Conservation (phyloP, 73 alveolate species). For the Stentor coeruleus region DNA sequence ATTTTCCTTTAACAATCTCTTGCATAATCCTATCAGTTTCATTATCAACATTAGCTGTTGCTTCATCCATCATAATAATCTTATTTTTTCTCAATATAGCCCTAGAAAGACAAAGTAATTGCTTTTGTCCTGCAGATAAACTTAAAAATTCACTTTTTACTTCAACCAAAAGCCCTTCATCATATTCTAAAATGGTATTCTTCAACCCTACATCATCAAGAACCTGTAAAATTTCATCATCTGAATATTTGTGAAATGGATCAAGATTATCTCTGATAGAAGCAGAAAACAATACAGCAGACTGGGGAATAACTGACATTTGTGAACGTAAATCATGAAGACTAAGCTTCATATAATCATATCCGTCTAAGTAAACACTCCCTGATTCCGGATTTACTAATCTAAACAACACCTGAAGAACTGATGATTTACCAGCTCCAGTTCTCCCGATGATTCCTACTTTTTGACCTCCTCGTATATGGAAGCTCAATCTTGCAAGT, state of each 20-base stretch:
- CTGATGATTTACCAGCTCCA: constrained; percentile 84
- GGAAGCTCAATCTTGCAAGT: constrained; percentile 49
- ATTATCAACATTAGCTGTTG: constrained; percentile 80
- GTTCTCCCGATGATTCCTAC: constrained; percentile 87
- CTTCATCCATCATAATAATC: constrained; percentile 71
- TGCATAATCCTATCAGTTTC: constrained; percentile 65
- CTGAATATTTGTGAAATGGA: constrained; percentile 30
- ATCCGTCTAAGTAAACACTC: not conserved
- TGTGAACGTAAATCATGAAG: constrained; percentile 48
- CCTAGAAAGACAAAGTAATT: constrained; percentile 38
- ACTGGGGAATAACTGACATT: constrained; percentile 62
- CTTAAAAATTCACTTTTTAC: not conserved
- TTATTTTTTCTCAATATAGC: constrained; percentile 57
- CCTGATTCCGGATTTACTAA: not conserved
- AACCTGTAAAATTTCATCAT: not conserved
- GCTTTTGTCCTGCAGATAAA: constrained; percentile 32
- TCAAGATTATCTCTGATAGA: constrained; percentile 46
- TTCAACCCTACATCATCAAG: constrained; percentile 13
- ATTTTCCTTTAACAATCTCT: constrained; percentile 36
- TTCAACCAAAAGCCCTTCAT: not conserved
- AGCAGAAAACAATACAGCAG: constrained; percentile 54
- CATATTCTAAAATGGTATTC: too few relatives aligned
- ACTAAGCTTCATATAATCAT: constrained; percentile 25
- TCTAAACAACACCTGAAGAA: constrained; percentile 29
- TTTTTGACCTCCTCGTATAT: constrained; percentile 60